Conservation (phyloP, 768 basidiomycete genomes). For the Mrakia blollopis region DNA sequence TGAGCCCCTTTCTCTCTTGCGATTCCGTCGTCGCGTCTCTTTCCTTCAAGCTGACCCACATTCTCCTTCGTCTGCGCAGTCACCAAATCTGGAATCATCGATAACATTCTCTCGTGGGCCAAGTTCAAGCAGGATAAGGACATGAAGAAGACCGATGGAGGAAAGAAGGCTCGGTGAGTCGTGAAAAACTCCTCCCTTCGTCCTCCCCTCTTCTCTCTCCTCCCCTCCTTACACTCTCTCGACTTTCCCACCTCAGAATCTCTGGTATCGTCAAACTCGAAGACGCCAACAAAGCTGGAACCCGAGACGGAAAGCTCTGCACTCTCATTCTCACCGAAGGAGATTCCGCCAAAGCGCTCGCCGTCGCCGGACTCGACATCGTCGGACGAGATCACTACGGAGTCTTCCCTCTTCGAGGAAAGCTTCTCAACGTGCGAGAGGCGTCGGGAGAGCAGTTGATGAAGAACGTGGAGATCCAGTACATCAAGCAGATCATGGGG, state of each 20-base stretch:
- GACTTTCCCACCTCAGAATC: constrained; percentile 56
- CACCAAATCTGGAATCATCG: constrained; percentile 79
- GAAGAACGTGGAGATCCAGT: constrained; percentile 96
- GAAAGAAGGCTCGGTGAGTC: constrained; percentile 73
- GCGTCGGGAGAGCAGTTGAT: constrained; percentile 92
- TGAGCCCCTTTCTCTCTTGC: no score
- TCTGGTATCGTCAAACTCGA: constrained; percentile 87
- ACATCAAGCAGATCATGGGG: constrained; percentile 97
- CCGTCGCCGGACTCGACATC: constrained; percentile 87
- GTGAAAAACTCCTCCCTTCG: neutral
- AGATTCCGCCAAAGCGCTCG: constrained; percentile 96
- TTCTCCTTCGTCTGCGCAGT: constrained; percentile 52
- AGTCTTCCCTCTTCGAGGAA: constrained; percentile 95
- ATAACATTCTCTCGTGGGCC: constrained; percentile 90
- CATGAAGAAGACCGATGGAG: constrained; percentile 91
- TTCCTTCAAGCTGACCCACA: neutral
- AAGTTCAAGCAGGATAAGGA: constrained; percentile 95
- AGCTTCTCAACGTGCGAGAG: constrained; percentile 93
- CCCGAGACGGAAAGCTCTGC: constrained; percentile 69
- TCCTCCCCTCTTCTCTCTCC: neutral
- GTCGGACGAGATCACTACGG: constrained; percentile 96
- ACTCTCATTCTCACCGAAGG: constrained; percentile 98
- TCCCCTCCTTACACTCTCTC: neutral
- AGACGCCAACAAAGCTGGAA: constrained; percentile 96
- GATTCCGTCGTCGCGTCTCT: neutral